These are phyloP conservation scores for Alternaria dauci DNA, from an alignment of 2,329 filamentous ascomycete species.

Conservation along the genomic window DNA sequence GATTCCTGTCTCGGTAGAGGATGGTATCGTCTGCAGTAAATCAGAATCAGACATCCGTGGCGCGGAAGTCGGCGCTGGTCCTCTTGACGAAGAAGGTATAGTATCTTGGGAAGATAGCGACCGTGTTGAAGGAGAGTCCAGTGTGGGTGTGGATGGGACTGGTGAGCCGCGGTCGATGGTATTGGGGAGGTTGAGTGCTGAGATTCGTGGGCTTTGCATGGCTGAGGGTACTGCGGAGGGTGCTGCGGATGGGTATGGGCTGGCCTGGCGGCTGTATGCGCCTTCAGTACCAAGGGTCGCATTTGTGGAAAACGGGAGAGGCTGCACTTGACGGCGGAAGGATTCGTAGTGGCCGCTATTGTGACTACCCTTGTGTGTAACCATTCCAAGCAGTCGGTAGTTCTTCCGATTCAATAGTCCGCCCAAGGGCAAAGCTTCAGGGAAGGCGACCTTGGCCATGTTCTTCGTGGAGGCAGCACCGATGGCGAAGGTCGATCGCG, in stretches of 20 bases:
- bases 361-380: constrained; percentile 95
- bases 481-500: constrained; percentile 87
- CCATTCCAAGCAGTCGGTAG: constrained; percentile 85
- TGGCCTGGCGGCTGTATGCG: constrained; percentile 71
- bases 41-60: constrained; percentile 40
- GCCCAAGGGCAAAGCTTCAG: constrained; percentile 83
- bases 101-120: constrained; percentile 50
- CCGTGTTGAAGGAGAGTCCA: constrained; percentile 42
- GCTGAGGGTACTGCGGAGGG: constrained; percentile 49
- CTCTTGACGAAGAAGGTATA: constrained; percentile 28
- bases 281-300: constrained; percentile 79
- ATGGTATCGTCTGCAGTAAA: constrained; percentile 25
- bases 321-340: constrained; percentile 84
- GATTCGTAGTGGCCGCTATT: constrained; percentile 98
- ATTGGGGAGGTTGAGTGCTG: constrained; percentile 39
- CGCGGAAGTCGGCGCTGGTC: constrained; percentile 42
- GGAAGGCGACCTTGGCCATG: constrained; percentile 90
- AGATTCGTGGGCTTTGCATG: constrained; percentile 59
- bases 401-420: constrained; percentile 77
- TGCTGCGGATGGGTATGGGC: constrained; percentile 55
- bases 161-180: constrained; percentile 38
- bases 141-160: constrained; percentile 29
- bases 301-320: constrained; percentile 81
- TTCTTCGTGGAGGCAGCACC: constrained; percentile 86
- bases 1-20: constrained; percentile 23